These are phyloP conservation scores for Eremochloa ophiuroides DNA, from an alignment of 176 grass and related monocot species.

Conservation along the genomic window DNA sequence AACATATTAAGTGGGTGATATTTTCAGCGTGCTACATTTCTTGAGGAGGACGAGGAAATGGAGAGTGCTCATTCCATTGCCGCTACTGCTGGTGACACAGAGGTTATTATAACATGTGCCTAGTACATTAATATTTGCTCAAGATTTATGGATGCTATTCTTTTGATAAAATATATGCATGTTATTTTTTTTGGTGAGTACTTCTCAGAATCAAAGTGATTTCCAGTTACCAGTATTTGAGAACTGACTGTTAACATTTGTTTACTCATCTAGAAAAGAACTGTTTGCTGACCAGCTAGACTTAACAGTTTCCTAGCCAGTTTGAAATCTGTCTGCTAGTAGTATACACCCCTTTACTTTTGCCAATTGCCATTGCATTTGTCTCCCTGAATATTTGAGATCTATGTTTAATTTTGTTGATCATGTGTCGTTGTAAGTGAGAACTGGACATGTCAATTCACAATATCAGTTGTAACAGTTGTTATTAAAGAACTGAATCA, in stretches of 20 bases:
- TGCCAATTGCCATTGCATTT: background rate
- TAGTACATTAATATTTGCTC: background rate
- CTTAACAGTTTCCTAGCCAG: background rate
- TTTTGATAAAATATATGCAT: background rate
- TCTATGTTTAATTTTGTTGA: background rate
- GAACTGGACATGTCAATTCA: background rate
- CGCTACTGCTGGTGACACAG: constrained; percentile 71
- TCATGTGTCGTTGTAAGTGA: background rate
- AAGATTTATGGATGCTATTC: background rate
- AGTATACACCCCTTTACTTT: background rate
- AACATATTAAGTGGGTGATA: constrained; percentile 11
- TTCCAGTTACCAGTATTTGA: background rate
- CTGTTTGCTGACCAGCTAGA: background rate
- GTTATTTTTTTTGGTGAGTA: background rate
- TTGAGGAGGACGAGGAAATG: constrained; percentile 91
- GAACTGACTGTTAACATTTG: background rate
- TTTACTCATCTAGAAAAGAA: background rate
- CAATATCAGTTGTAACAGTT: background rate
- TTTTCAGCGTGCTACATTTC: constrained; percentile 73
- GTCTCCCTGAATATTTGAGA: background rate
- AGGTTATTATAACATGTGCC: constrained; percentile 37
- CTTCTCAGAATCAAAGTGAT: background rate
- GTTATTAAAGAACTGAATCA: constrained; percentile 1
- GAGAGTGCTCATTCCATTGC: constrained; percentile 85
- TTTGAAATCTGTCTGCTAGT: background rate